phyloP scores from a whole-genome alignment of 257 asterid genomes.

The Solanum lycopersicoides region DNA sequence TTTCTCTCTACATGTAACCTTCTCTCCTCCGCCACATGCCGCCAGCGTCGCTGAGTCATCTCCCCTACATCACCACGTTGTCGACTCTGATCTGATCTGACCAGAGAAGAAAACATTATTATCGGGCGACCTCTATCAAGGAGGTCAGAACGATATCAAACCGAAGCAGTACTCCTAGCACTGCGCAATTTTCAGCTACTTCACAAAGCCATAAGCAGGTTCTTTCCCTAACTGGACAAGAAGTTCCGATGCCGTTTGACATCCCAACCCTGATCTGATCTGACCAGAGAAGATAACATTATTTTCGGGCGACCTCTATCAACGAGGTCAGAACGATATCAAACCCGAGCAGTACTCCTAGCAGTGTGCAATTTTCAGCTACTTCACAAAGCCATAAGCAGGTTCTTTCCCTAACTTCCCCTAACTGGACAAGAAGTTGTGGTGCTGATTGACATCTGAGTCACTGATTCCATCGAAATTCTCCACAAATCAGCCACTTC shows the following conservation, averaged over 20 bases:
- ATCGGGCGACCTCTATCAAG: background rate
- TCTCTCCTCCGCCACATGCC: background rate
- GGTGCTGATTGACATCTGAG: background rate
- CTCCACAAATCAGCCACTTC: background rate
- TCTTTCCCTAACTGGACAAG: background rate
- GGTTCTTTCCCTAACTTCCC: background rate
- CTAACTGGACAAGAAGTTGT: background rate
- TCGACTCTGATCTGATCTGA: background rate
- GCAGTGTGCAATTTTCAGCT: background rate
- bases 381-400: too few relatives aligned
- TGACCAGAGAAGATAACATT: background rate
- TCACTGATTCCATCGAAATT: background rate
- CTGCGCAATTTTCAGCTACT: background rate
- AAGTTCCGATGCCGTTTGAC: too few relatives aligned
- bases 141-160: background rate
- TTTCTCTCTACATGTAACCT: background rate
- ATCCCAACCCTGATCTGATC: background rate
- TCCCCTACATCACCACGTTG: background rate
- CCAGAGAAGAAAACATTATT: background rate
- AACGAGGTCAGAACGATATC: background rate
- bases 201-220: background rate
- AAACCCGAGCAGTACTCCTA: background rate
- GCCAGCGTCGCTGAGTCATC: background rate
- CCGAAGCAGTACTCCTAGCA: background rate
- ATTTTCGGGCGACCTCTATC: background rate